Base-by-base conservation (phyloP, 306 rosid species). In the Castanea mollissima region DNA sequence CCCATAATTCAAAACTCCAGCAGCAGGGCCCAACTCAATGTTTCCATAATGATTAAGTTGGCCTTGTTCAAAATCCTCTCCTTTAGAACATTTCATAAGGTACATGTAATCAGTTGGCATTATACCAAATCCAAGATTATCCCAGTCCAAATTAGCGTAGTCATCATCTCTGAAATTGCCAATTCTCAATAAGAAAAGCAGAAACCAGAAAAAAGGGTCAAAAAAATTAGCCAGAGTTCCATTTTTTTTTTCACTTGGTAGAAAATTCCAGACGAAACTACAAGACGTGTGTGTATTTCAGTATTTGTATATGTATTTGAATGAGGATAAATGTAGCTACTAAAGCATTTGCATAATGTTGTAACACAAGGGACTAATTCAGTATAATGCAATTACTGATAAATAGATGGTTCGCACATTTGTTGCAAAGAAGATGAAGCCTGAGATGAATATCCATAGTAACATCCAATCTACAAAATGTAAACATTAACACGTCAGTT, bases 1-100 rank as follows among this genome's bases (percentile, higher is more conserved):
- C 0, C 96, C 99, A 73, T 95, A 95, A 73, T 95, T 95, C 13
- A 95, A 77, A 80, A 95, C 96, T 6, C 87, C 99, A 0, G 99
- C 94, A 1, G 99, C 82, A 4, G 99, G 99, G 82, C 93, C 91
- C 0, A 93, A 71, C 74, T 90, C 87, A 76, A 95, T 85, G 82
- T 89, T 88, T 1, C 93, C 97, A 65, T 85, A 95, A 55, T 74
- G 86, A 78, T 21, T 78, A 14, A 95, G 84, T 12, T 85, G 89
- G 20, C 98, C 98, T 41, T 80, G 71, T 74, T 73, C 77, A 65
- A 91, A 95, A 60, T n/a, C 74, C 18, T 78, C 90, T 19, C 85
- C 91, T 31, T 41, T 69, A 6, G 74, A 2, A 20, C 92, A 84
- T 84, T 90, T 93, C 73, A 75, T 82, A 0, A 79, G 46, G 74